Evolutionary conservation across 2,329 filamentous ascomycete species (phyloP).

Genomic region (Penicillium freii): DNA sequence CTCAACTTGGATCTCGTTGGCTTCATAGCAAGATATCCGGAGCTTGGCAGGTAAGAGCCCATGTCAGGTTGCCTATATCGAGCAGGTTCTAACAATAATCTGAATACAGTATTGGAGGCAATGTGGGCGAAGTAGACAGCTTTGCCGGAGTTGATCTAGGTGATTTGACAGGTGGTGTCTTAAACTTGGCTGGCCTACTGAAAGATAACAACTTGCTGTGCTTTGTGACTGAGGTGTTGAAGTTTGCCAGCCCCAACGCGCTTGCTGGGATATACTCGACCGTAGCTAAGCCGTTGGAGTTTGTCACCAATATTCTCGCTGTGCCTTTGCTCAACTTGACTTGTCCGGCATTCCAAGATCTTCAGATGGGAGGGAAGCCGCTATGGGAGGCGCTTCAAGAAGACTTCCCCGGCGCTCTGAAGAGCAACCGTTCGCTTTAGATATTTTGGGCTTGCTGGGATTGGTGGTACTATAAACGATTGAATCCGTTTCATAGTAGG

Average conservation of each 20-base stretch:
- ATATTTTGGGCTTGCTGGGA: neutral
- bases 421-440: constrained; percentile 23
- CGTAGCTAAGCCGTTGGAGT: constrained; percentile 28
- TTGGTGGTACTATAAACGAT: neutral
- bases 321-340: constrained; percentile 30
- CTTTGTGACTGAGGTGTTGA: constrained; percentile 38
- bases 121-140: constrained; percentile 51
- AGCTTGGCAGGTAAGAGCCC: constrained; percentile 36
- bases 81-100: neutral
- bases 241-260: constrained; percentile 34
- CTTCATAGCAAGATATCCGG: constrained; percentile 42
- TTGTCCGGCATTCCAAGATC: constrained; percentile 34
- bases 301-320: constrained; percentile 31
- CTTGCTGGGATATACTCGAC: constrained; percentile 32
- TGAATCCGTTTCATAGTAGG: neutral
- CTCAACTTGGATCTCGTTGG: constrained; percentile 43
- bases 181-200: constrained; percentile 35
- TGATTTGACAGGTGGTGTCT: constrained; percentile 45
- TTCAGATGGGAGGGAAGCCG: constrained; percentile 32
- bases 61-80: neutral
- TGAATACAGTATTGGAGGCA: constrained; percentile 49
- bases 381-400: constrained; percentile 31
- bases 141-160: constrained; percentile 49
- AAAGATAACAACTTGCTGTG: constrained; percentile 44
- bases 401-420: constrained; percentile 30